phyloP scores from a whole-genome alignment of 1,284 basidiomycete species.

The Irpex sp. region DNA sequence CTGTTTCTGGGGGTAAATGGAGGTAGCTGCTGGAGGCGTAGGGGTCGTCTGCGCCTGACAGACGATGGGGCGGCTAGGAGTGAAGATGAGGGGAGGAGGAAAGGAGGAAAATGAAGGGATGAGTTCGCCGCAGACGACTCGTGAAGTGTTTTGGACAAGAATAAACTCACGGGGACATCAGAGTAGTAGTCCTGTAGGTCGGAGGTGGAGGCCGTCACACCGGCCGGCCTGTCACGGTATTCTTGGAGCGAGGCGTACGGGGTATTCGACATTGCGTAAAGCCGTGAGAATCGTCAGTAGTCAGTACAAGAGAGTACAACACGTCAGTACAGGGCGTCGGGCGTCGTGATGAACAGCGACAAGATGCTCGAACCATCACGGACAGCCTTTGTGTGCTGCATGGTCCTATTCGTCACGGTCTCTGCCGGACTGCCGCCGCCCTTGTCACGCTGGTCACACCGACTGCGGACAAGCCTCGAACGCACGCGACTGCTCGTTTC shows the following conservation, averaged over 20 bases:
- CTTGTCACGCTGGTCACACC: background rate
- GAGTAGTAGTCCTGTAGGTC: constrained; percentile 12
- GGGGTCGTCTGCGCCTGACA: constrained; percentile 30
- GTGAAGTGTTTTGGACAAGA: constrained; percentile 8
- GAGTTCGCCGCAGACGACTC: constrained; percentile 14
- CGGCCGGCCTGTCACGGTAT: constrained; percentile 11
- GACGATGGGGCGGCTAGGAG: constrained; percentile 31
- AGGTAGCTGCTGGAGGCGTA: constrained; percentile 22
- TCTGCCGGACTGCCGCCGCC: background rate
- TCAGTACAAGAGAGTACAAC: background rate
- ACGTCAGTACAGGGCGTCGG: background rate
- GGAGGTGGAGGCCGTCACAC: constrained; percentile 7
- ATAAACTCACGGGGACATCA: constrained; percentile 10
- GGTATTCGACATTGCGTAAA: background rate
- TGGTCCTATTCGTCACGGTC: background rate
- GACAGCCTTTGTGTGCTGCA: background rate
- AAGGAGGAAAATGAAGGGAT: background rate
- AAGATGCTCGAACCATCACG: background rate
- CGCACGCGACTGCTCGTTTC: background rate
- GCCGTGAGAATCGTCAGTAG: constrained; percentile 2
- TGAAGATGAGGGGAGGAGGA: constrained; percentile 2
- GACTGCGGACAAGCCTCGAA: background rate
- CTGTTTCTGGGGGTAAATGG: constrained; percentile 17
- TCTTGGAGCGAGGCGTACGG: background rate
- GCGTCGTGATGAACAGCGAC: background rate